Percentiles rank a stretch among this genome's conserved stretches.
Evolutionary conservation across 495 filamentous ascomycete genomes (phyloP).

Genomic region (Xylaria curta): DNA sequence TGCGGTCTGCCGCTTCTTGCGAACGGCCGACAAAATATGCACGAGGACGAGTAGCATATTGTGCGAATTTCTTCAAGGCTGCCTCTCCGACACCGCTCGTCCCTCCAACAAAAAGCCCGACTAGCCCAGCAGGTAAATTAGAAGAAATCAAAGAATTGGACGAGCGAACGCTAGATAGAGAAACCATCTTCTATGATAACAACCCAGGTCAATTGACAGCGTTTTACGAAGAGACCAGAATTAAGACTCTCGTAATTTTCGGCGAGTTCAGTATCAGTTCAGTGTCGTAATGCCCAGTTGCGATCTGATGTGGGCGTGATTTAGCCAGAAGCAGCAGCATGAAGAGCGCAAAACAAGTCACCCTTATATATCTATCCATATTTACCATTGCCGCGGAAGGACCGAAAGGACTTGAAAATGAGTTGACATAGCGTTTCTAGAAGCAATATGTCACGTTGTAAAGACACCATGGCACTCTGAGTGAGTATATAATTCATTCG

Average conservation of each 20-base stretch:
- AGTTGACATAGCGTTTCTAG: neutral
- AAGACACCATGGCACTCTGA: neutral
- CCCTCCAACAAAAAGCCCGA: slow-evolving; percentile 68
- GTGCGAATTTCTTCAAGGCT: slow-evolving; percentile 64
- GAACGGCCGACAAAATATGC: slow-evolving; percentile 58
- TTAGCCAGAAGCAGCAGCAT: neutral
- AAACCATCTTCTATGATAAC: slow-evolving; percentile 11
- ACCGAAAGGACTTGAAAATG: too few relatives aligned
- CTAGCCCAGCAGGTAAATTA: slow-evolving; percentile 47
- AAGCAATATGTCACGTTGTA: neutral
- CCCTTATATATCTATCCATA: neutral
- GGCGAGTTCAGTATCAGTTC: neutral
- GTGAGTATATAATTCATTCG: slow-evolving; percentile 21
- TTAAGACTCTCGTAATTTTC: neutral
- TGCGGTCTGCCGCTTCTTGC: slow-evolving; percentile 49
- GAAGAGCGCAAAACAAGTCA: neutral
- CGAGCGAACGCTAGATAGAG: neutral
- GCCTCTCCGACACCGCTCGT: slow-evolving; percentile 69
- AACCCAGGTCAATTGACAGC: neutral
- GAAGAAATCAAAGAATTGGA: slow-evolving; percentile 39
- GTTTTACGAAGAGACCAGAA: neutral
- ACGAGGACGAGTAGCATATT: slow-evolving; percentile 52
- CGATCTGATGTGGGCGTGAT: neutral
- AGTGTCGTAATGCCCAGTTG: neutral
- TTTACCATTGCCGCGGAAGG: neutral